Evolutionary conservation across 2,329 filamentous ascomycete species (phyloP).

Genomic region (Coniochaeta ligniaria): DNA sequence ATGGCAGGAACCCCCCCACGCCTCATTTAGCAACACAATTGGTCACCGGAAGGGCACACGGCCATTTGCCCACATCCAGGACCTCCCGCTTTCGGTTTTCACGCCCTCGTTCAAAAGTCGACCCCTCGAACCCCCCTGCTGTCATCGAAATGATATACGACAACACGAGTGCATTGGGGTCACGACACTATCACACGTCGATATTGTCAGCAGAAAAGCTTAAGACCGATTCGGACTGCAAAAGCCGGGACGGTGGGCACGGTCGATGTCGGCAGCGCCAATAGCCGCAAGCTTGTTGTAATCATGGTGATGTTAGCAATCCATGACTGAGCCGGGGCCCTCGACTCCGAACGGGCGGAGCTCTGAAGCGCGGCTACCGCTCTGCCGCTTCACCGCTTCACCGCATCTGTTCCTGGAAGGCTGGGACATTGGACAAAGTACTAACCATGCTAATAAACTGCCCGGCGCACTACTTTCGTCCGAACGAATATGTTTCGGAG

Average conservation of each 20-base stretch:
- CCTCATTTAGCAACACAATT: slow-evolving; percentile 1
- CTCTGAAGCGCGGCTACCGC: neutral
- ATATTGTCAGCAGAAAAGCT: neutral
- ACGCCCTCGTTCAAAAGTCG: neutral
- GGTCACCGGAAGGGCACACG: neutral
- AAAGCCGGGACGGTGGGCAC: neutral
- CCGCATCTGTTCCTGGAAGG: neutral
- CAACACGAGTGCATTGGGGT: neutral
- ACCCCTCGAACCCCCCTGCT: neutral
- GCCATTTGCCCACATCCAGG: neutral
- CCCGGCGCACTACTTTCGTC: neutral
- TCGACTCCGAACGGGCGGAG: neutral
- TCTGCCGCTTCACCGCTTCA: neutral
- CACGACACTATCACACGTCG: neutral
- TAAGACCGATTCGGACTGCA: neutral
- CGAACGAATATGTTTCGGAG: neutral
- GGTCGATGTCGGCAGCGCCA: neutral
- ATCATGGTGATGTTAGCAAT: neutral
- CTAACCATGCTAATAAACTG: neutral
- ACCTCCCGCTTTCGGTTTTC: neutral
- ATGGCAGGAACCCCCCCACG: neutral
- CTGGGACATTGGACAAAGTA: too few relatives aligned
- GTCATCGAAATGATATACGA: neutral
- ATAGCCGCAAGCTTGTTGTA: neutral
- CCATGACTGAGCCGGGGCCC: neutral